Evolutionary conservation across 176 grass and related monocot genomes (phyloP).

Genomic region (Oryza meyeriana): DNA sequence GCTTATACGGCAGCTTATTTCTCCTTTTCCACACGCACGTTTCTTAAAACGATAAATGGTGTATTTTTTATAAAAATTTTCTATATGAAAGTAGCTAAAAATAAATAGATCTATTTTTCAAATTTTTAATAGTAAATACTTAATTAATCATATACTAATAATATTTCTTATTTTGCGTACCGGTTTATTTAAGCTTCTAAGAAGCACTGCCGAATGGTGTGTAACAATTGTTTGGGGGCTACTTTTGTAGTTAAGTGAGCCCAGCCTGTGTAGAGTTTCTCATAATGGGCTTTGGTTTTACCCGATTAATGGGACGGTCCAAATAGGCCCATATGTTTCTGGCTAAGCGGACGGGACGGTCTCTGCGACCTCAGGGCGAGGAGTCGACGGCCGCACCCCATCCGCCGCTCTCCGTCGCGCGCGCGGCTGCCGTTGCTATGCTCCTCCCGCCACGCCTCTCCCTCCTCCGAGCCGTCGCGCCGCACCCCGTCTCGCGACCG

Average conservation of each 20-base stretch:
- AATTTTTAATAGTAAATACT: no score
- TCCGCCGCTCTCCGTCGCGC: conserved; percentile 32
- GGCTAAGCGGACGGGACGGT: not conserved
- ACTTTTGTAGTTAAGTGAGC: no score
- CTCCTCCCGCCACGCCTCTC: conserved; percentile 39
- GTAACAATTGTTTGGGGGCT: not conserved
- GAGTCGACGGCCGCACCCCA: conserved; percentile 1
- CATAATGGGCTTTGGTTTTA: not conserved
- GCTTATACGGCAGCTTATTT: no score
- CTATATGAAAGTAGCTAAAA: no score
- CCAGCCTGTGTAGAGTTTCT: not conserved
- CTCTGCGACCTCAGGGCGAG: not conserved
- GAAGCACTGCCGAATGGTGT: no score
- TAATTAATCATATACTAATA: no score
- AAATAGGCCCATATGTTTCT: not conserved
- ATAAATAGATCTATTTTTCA: no score
- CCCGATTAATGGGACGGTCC: not conserved
- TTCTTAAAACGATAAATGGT: no score
- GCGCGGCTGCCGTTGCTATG: conserved; percentile 39
- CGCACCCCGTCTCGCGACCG: not conserved
- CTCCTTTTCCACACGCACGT: no score
- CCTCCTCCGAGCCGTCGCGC: conserved; percentile 30
- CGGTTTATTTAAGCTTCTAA: no score
- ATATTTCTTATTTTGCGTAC: no score
- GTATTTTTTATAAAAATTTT: no score